These are phyloP conservation scores for Hordeum vulgare DNA, from an alignment of 176 grass and related monocot genomes.

Conservation along the genomic window MorexV3_pseudomolecules_assembly NC_058520.1:618266134-618266633, in stretches of 20 bases:
- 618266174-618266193: neutral
- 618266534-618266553: conserved; percentile 88
- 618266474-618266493: conserved; percentile 51
- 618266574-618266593: conserved; percentile 46
- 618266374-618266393: conserved; percentile 66
- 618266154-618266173: neutral
- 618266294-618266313: conserved; percentile 70
- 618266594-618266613: conserved; percentile 51
- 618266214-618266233: neutral
- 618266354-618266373: conserved; percentile 58
- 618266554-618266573: conserved; percentile 66
- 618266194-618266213: neutral
- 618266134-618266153: neutral
- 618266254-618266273: conserved; percentile 52
- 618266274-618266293: conserved; percentile 59
- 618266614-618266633: conserved; percentile 49
- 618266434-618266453: conserved; percentile 77
- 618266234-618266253: conserved; percentile 38
- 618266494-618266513: conserved; percentile 61
- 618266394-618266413: conserved; percentile 81
- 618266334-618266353: conserved; percentile 90
- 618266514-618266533: conserved; percentile 82
- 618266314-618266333: conserved; percentile 55
- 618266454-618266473: conserved; percentile 71
- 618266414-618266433: conserved; percentile 75